Percentiles rank a stretch among this genome's conserved stretches.
Conservation (phyloP, 306 rosid species). For the Aeschynomene evenia region DNA sequence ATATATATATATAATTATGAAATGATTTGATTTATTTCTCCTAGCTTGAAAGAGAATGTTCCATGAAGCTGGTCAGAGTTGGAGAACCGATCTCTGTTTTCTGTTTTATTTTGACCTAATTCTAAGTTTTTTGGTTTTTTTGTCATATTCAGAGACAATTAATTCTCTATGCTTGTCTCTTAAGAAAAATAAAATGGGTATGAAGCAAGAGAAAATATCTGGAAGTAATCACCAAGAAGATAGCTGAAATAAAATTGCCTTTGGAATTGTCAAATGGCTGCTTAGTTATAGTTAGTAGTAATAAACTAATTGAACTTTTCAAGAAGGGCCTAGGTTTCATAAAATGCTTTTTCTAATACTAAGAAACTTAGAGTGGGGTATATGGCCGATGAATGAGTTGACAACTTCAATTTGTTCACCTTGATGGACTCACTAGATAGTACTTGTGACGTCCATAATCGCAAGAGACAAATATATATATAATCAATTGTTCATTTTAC, state of each 20-base stretch:
- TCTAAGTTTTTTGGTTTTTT: not conserved
- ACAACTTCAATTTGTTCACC: not conserved
- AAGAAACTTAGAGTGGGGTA: not conserved
- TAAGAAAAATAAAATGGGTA: slow-evolving; percentile 2
- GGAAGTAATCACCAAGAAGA: not conserved
- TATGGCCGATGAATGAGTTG: not conserved
- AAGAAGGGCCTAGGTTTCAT: not conserved
- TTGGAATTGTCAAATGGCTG: not conserved
- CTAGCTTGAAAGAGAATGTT: slow-evolving; percentile 12
- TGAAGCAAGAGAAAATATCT: no score
- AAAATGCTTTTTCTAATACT: not conserved
- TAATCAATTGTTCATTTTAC: no score
- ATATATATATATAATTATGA: no score
- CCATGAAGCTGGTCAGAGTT: not conserved
- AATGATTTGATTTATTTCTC: not conserved
- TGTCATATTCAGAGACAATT: not conserved
- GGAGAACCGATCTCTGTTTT: not conserved
- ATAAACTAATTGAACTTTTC: not conserved
- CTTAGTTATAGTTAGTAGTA: not conserved
- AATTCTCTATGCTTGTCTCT: not conserved
- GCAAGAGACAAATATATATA: not conserved
- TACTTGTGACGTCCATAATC: not conserved
- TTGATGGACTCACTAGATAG: not conserved
- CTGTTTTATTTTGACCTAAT: not conserved
- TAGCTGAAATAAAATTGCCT: not conserved